Evolutionary conservation across 2,329 filamentous ascomycete genomes (phyloP), one percentile per base, ranked within the genome.

Genomic region (Mariannaea sp.): DNA sequence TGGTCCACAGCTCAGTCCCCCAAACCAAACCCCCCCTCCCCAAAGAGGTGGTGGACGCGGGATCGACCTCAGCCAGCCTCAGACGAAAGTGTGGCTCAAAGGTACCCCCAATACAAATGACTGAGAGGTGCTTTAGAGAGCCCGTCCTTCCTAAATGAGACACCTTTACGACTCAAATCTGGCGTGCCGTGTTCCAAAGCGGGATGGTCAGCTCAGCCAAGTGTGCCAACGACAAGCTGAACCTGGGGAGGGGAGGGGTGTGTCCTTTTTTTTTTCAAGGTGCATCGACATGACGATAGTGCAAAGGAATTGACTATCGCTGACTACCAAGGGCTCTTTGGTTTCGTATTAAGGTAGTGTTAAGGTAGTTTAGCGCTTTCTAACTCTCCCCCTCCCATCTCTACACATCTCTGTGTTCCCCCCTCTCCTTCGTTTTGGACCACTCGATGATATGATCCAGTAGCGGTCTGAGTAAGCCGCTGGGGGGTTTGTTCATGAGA

Each of bases 401-500:
- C n/a, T n/a, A n/a, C n/a, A n/a, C n/a, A n/a, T 24, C 8, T 24
- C 8, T 24, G 22, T 5, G 22, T 5, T 24, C 8, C 22, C 22
- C 8, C 8, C 22, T 24, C 8, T 24, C 8, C 22, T 24, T 24
- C 8, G 22, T 32, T 12, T 12, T 12, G 7, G 9, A 12, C 5
- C 38, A 12, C 39, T 29, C 24, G n/a, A 24, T 24, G 22, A 29
- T 9, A 40, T 42, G 30, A 39, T 32, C 19, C 40, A 32, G 14
- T 19, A 16, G 49, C 47, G 52, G 27, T 56, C 53, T 52, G 53
- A 56, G 48, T 56, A 48, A 56, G 53, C 43, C 52, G 36, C 27
- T n/a, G n/a, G n/a, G n/a, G 29, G 29, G 45, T 45, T 38, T n/a
- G 35, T 44, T 19, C n/a, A 19, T 19, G 35, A 27, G 26, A 40